These are phyloP conservation scores for Cutaneotrichosporon cyanovorans DNA, from an alignment of 1,284 basidiomycete species.

Conservation along the genomic window DNA sequence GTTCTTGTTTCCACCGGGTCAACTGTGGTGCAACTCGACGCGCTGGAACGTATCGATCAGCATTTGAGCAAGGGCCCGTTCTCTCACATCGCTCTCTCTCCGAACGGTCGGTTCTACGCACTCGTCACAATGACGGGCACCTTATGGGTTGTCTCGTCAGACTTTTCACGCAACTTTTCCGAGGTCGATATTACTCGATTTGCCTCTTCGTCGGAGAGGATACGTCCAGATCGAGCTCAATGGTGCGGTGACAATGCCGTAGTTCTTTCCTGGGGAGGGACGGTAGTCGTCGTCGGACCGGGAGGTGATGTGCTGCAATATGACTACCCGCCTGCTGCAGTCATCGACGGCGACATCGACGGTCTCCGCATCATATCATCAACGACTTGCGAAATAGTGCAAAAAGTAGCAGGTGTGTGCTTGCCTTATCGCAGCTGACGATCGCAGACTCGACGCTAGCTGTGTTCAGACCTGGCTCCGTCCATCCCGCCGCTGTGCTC, in stretches of 20 bases:
- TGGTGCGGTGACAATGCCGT: constrained; percentile 98
- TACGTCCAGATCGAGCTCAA: constrained; percentile 57
- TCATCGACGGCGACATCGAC: constrained; percentile 76
- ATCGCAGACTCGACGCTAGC: constrained; percentile 64
- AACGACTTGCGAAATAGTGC: constrained; percentile 77
- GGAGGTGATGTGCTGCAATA: constrained; percentile 83
- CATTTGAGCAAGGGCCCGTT: constrained; percentile 85
- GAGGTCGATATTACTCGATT: constrained; percentile 60
- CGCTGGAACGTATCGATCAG: constrained; percentile 73
- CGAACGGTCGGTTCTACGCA: constrained; percentile 87
- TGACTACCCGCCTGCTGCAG: constrained; percentile 66
- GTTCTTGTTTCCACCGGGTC: constrained; percentile 70
- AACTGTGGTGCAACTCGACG: constrained; percentile 71
- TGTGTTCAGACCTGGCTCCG: constrained; percentile 86
- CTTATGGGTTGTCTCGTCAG: constrained; percentile 86
- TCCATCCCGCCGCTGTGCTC: constrained; percentile 81
- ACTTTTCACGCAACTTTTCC: constrained; percentile 81
- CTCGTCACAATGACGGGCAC: constrained; percentile 64
- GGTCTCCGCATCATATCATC: constrained; percentile 75
- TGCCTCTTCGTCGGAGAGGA: constrained; percentile 31
- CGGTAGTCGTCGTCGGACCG: constrained; percentile 80
- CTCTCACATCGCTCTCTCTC: constrained; percentile 74
- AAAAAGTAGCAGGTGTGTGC: constrained; percentile 73
- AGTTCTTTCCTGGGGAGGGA: constrained; percentile 68
- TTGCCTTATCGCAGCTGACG: background rate